Evolutionary conservation across 306 rosid genomes (phyloP), one percentile per base, ranked within the genome.

Genomic region (Trifolium fragiferum): DNA sequence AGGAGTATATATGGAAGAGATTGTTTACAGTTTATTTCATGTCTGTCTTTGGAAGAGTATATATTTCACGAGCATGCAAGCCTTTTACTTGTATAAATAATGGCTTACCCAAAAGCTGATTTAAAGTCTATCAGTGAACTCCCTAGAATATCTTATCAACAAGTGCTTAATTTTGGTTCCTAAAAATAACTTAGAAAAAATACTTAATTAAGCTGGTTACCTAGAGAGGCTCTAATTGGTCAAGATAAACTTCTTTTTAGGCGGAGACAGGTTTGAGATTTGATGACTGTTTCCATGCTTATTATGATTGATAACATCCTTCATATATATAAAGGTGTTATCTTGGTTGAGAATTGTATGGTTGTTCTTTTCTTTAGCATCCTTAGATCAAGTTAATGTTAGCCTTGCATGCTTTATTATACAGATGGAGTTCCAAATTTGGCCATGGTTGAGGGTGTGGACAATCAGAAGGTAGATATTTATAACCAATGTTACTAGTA

Each of bases 401-500:
- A 74, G 66, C 50, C 57, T 65, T 59, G 41, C 51, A 73, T 82
- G 43, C 44, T 20, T 41, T 68, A 33, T 60, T 66, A 44, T 65
- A 83, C 85, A 93, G 98, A 86, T 72, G 96, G 84, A 70, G 95
- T 87, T 37, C 97, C 93, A 20, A 84, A 89, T 82, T 84, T 93
- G 61, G 89, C 88, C 38, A 78, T 93, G 93, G 87, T 90, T 81
- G 86, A 93, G 89, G 90, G 95, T 4, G 90, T 93, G 66, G 96
- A 90, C 82, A 93, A 85, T 85, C 89, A 66, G 79, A 93, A 93
- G 98, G 98, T 93, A 84, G 79, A 76, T 60, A 67, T 77, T 53
- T 50, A 14, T 61, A 65, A 83, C 63, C 80, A 54, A 46, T 77
- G 50, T 75, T 65, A 59, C 51, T 67, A 38, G 58, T 78, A 67